phyloP scores from a whole-genome alignment of 1,139 yeast genomes.

The Saccharomyces hybrid region DNA sequence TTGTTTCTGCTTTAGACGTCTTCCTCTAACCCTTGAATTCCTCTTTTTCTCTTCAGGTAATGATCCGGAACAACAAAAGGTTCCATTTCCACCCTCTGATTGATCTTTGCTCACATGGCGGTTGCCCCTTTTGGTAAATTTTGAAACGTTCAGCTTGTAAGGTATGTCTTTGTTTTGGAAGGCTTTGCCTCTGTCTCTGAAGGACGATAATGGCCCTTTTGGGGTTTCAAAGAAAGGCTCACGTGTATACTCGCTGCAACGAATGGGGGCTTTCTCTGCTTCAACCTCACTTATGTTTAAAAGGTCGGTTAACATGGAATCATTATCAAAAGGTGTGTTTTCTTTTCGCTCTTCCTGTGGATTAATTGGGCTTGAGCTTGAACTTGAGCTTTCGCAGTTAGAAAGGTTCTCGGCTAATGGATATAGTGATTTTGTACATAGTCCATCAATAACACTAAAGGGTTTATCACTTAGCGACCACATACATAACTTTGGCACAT shows the following conservation, averaged over 20 bases:
- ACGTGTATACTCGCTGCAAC: neutral
- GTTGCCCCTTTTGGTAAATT: too few species aligned
- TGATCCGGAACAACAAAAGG: too few species aligned
- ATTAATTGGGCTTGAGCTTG: neutral
- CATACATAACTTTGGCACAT: conserved; percentile 89
- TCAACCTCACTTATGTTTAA: neutral
- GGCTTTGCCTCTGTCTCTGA: conserved; percentile 48
- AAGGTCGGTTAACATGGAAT: neutral
- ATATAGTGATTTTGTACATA: conserved; percentile 71
- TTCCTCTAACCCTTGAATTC: too few species aligned
- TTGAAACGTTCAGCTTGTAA: neutral
- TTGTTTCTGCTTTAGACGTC: too few species aligned
- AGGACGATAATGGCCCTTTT: conserved; percentile 79
- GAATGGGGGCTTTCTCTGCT: neutral
- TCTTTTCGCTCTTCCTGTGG: neutral
- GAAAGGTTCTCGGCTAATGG: conserved; percentile 30
- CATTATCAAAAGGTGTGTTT: neutral
- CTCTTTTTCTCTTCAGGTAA: too few species aligned
- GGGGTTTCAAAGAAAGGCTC: conserved; percentile 36
- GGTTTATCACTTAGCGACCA: conserved; percentile 86
- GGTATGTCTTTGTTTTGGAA: neutral
- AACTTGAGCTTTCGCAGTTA: neutral
- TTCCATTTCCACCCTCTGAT: too few species aligned
- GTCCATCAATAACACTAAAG: conserved; percentile 89
- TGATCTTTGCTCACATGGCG: too few species aligned